Evolutionary conservation across 2,329 filamentous ascomycete genomes (phyloP), one percentile per base, ranked within the genome.

Genomic region (Blastomyces parvus): DNA sequence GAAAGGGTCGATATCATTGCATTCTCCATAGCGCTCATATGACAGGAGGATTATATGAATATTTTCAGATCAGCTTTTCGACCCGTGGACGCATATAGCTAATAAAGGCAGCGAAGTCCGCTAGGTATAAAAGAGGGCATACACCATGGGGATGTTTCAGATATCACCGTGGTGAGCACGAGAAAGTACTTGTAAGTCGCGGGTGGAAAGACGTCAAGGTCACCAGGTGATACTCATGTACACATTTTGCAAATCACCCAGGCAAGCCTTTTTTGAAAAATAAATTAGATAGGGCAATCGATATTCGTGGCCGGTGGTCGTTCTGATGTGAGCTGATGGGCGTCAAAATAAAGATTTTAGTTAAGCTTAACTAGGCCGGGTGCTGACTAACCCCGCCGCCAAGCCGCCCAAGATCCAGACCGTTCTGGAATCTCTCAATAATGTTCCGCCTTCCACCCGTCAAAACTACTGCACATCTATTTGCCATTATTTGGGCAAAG

Each of bases 1-100:
- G 38, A 25, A n/a, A 60, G 62, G 52, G 64, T 19, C 17, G 65
- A 60, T 9, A 56, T 50, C 7, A 11, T 27, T 27, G 38, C 30
- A 14, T 50, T 33, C 19, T 82, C 79, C 65, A 63, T 64, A 71
- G 38, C 19, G 42, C 38, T 59, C 25, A 27, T 30, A 17, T 52
- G 22, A 30, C 14, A 13, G 17, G 13, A 36, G 3, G 14, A n/a
- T 6, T 17, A 9, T 52, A 27, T 25, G n/a, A 4, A 44, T 42
- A 19, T 25, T 42, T 58, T 36, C 17, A 58, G 33, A 58, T 38
- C 36, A 13, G 36, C 36, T 38, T 38, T 38, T 14, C 33, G 22
- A 42, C 55, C n/a, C 17, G 38, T 17, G 2, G 50, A 33, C 13
- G 27, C 8, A 33, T 53, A 25, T 48, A 48, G 22, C 46, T 9